Conservation (phyloP, 495 filamentous ascomycete species). For the Aspergillus saccharolyticus region DNA sequence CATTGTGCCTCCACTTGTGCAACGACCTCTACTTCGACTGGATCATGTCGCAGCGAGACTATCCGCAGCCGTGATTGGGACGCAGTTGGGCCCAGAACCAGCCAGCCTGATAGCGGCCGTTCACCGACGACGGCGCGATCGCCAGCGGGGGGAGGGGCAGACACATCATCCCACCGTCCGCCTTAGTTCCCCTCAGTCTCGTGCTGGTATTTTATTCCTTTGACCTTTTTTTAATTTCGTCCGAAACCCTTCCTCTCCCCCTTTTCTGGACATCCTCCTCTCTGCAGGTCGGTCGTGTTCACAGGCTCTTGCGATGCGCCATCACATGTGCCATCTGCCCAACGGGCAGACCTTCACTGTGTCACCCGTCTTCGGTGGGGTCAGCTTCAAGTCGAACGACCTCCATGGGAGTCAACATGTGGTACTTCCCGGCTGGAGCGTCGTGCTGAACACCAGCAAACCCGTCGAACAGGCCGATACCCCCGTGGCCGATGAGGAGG, state of each 20-base stretch:
- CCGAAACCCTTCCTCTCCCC: background rate
- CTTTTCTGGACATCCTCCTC: background rate
- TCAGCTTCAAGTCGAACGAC: constrained; percentile 82
- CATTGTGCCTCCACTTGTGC: background rate
- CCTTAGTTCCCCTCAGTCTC: background rate
- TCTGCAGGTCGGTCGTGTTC: background rate
- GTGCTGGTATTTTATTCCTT: background rate
- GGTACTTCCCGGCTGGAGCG: constrained; percentile 84
- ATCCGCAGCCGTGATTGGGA: background rate
- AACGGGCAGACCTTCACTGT: constrained; percentile 82
- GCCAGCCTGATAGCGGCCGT: background rate
- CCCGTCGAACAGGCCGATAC: constrained; percentile 30
- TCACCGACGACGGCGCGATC: background rate
- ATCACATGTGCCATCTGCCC: constrained; percentile 56
- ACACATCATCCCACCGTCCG: background rate
- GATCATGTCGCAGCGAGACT: background rate
- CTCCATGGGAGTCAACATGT: constrained; percentile 58
- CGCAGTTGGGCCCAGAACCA: background rate
- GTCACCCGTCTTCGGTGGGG: constrained; percentile 77
- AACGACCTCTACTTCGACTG: background rate
- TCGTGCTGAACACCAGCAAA: constrained; percentile 66
- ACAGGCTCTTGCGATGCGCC: constrained; percentile 19
- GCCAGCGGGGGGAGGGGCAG: background rate
- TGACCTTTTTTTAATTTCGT: background rate
- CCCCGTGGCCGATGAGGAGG: constrained; percentile 14